Evolutionary conservation across 2,329 filamentous ascomycete species (phyloP).

Genomic region (Dendryphion nanum): DNA sequence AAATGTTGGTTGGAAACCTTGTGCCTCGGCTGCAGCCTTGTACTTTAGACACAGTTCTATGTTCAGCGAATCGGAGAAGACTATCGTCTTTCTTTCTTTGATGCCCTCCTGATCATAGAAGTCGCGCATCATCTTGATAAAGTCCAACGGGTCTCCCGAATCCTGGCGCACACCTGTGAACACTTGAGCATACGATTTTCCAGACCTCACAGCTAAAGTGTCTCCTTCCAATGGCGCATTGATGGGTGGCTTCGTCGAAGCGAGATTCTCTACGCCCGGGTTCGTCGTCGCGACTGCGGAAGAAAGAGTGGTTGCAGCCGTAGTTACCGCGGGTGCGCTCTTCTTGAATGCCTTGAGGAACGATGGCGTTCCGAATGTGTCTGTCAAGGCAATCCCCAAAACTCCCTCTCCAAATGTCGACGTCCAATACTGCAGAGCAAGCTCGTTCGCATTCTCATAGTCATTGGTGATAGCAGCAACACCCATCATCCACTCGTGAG

Average conservation of each 20-base stretch:
- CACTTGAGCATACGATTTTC: constrained; percentile 70
- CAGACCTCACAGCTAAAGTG: constrained; percentile 42
- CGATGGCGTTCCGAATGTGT: constrained; percentile 90
- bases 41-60: constrained; percentile 90
- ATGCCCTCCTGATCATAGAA: constrained; percentile 80
- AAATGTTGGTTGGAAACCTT: constrained; percentile 82
- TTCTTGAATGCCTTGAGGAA: constrained; percentile 84
- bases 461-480: constrained; percentile 87
- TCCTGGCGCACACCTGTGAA: constrained; percentile 87
- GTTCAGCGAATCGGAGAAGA: constrained; percentile 94
- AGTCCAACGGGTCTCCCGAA: constrained; percentile 79
- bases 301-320: constrained; percentile 38
- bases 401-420: constrained; percentile 83
- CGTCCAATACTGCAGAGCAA: constrained; percentile 84
- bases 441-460: constrained; percentile 81
- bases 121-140: constrained; percentile 72
- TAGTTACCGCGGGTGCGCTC: constrained; percentile 53
- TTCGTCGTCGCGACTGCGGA: constrained; percentile 44
- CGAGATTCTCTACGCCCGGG: constrained; percentile 37
- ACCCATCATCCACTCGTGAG: constrained; percentile 99
- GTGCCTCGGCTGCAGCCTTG: constrained; percentile 75
- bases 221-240: constrained; percentile 41
- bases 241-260: constrained; percentile 43
- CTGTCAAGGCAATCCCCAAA: constrained; percentile 85
- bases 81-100: constrained; percentile 78